Evolutionary conservation across 768 basidiomycete species (phyloP).

Genomic region (Psilocybe cubensis): DNA sequence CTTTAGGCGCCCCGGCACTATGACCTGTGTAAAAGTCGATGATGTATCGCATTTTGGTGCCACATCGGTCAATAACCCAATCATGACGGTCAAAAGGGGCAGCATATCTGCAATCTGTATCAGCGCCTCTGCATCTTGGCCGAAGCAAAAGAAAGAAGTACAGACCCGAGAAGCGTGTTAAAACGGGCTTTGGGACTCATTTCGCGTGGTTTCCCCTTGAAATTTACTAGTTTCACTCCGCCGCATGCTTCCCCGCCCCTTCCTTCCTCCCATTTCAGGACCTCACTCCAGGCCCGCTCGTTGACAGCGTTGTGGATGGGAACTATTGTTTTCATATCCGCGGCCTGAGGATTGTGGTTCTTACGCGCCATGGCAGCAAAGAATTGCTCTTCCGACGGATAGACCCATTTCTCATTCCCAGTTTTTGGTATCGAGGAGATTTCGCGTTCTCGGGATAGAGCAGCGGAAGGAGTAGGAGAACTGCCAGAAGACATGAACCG

Average conservation of each 20-base stretch:
- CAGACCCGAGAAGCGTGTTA: conserved; percentile 85
- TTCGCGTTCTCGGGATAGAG: conserved; percentile 75
- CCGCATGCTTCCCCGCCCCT: conserved; percentile 85
- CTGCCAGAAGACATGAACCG: conserved; percentile 42
- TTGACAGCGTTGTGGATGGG: conserved; percentile 99
- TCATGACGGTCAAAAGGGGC: conserved; percentile 97
- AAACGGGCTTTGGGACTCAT: conserved; percentile 79
- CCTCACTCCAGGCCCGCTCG: conserved; percentile 87
- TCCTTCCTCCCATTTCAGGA: conserved; percentile 81
- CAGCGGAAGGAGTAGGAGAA: conserved; percentile 20
- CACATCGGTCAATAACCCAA: conserved; percentile 95
- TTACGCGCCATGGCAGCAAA: conserved; percentile 97
- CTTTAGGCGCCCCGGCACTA: conserved; percentile 42
- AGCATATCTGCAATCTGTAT: conserved; percentile 65
- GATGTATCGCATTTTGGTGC: conserved; percentile 86
- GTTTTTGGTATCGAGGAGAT: conserved; percentile 86
- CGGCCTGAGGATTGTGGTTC: conserved; percentile 82
- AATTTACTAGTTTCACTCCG: conserved; percentile 81
- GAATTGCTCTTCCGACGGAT: conserved; percentile 98
- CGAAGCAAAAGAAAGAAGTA: conserved; percentile 28
- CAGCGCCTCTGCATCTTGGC: conserved; percentile 4
- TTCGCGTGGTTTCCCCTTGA: conserved; percentile 87
- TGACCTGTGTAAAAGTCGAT: conserved; percentile 98
- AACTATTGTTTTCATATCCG: conserved; percentile 95
- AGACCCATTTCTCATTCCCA: conserved; percentile 85